phyloP scores from a whole-genome alignment of 129 eudicot genomes.

The Pittosporum tobira region DNA sequence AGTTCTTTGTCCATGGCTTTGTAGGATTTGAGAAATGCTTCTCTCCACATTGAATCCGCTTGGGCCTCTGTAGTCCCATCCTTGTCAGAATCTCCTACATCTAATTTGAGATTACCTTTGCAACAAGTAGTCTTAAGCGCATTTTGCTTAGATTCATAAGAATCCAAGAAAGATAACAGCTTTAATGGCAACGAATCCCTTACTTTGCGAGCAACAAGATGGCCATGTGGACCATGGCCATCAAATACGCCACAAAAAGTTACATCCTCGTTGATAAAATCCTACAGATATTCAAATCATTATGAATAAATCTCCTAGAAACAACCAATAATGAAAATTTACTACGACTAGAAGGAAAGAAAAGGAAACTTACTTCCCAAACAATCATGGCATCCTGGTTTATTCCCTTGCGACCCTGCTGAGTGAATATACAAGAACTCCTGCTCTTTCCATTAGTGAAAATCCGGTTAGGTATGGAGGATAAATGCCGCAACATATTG shows the following conservation, averaged over 20 bases:
- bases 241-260: conserved; percentile 92
- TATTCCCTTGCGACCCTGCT: conserved; percentile 95
- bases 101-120: conserved; percentile 40
- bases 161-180: conserved; percentile 56
- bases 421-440: conserved; percentile 80
- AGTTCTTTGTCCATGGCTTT: conserved; percentile 93
- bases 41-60: conserved; percentile 57
- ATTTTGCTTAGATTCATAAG: conserved; percentile 47
- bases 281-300: conserved; percentile 33
- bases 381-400: conserved; percentile 99
- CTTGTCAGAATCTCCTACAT: conserved; percentile 49
- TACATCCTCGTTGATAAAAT: conserved; percentile 76
- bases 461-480: conserved; percentile 67
- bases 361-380: conserved; percentile 72
- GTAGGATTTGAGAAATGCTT: conserved; percentile 76
- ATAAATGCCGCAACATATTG: conserved; percentile 44
- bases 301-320: neutral
- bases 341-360: neutral
- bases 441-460: conserved; percentile 71
- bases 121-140: conserved; percentile 49
- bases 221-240: conserved; percentile 99
- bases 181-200: conserved; percentile 81
- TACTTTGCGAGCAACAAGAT: conserved; percentile 93
- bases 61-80: conserved; percentile 40
- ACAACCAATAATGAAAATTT: too few relatives aligned